A percentile compares a stretch with the other conserved stretches of the same genome.
Conservation (phyloP, 2,329 filamentous ascomycete species). For the Fusarium verticillioides region DNA sequence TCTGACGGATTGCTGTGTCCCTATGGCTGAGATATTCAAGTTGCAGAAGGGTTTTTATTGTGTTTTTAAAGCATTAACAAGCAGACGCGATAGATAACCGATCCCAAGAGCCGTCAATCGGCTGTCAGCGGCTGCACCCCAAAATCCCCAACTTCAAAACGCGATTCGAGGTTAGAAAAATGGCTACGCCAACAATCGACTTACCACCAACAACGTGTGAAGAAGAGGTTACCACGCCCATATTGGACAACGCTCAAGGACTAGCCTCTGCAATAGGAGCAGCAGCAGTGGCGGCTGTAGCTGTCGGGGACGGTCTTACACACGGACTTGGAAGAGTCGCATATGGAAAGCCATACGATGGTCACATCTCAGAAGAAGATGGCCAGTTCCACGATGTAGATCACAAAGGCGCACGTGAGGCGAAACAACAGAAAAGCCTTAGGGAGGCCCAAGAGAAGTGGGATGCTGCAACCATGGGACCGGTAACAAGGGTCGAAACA, state of each 20-base stretch:
- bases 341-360: slow-evolving; percentile 11
- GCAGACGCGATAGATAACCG: neutral
- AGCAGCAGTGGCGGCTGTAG: slow-evolving; percentile 40
- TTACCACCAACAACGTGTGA: slow-evolving; percentile 40
- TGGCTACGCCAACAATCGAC: slow-evolving; percentile 45
- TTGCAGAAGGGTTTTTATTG: neutral
- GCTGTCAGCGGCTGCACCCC: neutral
- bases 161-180: neutral
- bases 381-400: slow-evolving; percentile 1
- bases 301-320: slow-evolving; percentile 31
- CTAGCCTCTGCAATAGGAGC: slow-evolving; percentile 42
- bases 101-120: neutral
- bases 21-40: slow-evolving; percentile 19
- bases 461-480: slow-evolving; percentile 32
- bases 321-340: slow-evolving; percentile 15
- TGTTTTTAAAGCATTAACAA: slow-evolving; percentile 18
- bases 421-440: slow-evolving; percentile 32
- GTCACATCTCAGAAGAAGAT: slow-evolving; percentile 5
- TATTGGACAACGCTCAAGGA: slow-evolving; percentile 42
- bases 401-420: slow-evolving; percentile 16
- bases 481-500: slow-evolving; percentile 31
- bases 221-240: slow-evolving; percentile 38
- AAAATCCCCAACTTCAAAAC: neutral
- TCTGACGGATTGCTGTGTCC: slow-evolving; percentile 7
- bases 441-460: slow-evolving; percentile 40